These are phyloP conservation scores for Alternaria alternata DNA, from an alignment of 2,329 filamentous ascomycete species.

Conservation along the genomic window DNA sequence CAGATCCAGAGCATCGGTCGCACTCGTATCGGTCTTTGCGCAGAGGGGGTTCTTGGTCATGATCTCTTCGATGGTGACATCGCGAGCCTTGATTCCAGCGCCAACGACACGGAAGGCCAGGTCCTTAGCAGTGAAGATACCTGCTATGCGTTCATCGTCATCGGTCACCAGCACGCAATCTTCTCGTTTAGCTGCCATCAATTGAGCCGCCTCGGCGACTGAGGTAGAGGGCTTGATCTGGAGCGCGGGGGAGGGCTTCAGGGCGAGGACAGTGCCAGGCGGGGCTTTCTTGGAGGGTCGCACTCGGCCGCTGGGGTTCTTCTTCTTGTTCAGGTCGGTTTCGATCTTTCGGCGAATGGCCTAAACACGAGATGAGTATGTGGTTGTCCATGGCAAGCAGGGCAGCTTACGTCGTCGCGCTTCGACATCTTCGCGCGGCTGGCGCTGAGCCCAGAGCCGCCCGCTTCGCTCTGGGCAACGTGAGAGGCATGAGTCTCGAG, in stretches of 20 bases:
- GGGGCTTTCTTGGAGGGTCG: constrained; percentile 91
- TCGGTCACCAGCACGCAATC: constrained; percentile 98
- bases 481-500: constrained; percentile 63
- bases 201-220: constrained; percentile 93
- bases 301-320: constrained; percentile 77
- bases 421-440: constrained; percentile 97
- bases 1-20: constrained; percentile 93
- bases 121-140: constrained; percentile 99
- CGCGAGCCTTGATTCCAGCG: constrained; percentile 84
- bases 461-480: constrained; percentile 64
- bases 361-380: constrained; percentile 57
- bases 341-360: constrained; percentile 97
- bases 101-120: constrained; percentile 96
- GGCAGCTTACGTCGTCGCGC: constrained; percentile 86
- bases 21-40: constrained; percentile 95
- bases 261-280: constrained; percentile 91
- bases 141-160: constrained; percentile 95
- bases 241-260: constrained; percentile 93
- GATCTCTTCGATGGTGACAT: constrained; percentile 94
- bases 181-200: constrained; percentile 98
- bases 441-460: constrained; percentile 78
- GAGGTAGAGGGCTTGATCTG: constrained; percentile 97
- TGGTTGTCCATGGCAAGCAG: constrained; percentile 9
- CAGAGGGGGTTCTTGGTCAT: constrained; percentile 99
- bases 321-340: constrained; percentile 97